Evolutionary conservation across 495 filamentous ascomycete species (phyloP), one percentile per base, ranked within the genome.

Genomic region (Endocarpon pusillum): DNA sequence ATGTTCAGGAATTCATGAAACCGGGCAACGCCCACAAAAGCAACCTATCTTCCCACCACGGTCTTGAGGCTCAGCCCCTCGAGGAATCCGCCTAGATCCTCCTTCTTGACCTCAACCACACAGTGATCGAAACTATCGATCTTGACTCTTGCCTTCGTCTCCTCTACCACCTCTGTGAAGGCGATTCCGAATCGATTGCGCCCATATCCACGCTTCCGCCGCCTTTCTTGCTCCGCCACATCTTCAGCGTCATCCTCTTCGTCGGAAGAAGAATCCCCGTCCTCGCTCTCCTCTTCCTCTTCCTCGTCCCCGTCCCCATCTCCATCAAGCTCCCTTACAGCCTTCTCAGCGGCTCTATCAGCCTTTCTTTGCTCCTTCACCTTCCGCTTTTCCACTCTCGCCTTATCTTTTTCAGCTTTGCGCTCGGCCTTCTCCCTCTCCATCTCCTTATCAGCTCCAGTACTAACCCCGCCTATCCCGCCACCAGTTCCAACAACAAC

Each of bases 81-180:
- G 42, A 97, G 63, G 53, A 97, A 97, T 8, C 77, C 83, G 14
- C 75, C 69, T 19, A 97, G 62, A 56, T 96, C 87, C 49, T 97
- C 89, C 58, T 92, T 93, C 59, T 76, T 72, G 20, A 97, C 89
- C 58, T 96, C 89, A 31, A 94, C 84, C 7, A 96, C 91, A 42
- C 82, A 92, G 52, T 92, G 78, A 57, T 97, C 91, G 54, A 97
- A 97, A 55, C 78, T 86, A 52, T 97, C 89, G 42, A 94, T 93
- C 36, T 84, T 62, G 14, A 96, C 82, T 11, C 85, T 62, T 3
- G 86, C 81, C 40, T 75, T 85, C 24, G 87, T 97, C 60, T 93
- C 84, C 35, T 73, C 71, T 15, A 93, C 80, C 5, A 96, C 91
- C 47, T 92, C 86, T 49, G 94, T 84, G 56, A 96, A 97, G 7